A percentile compares a stretch with the other conserved stretches of the same genome.
phyloP scores from a whole-genome alignment of 306 rosid genomes.

The Acmispon strigosus region DNA sequence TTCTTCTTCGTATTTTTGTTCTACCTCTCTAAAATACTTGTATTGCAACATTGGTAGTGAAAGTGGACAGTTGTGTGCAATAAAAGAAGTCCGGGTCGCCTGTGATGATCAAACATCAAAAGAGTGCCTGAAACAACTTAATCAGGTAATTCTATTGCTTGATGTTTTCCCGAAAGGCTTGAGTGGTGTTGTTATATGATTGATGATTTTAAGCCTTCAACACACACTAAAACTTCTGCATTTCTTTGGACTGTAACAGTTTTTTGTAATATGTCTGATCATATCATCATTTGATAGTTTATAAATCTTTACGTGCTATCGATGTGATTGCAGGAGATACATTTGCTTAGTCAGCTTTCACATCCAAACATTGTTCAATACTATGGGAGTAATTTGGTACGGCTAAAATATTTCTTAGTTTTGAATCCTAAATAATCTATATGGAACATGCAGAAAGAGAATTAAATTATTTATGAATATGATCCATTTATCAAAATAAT shows the following conservation, averaged over 20 bases:
- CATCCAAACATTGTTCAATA: constrained; percentile 93
- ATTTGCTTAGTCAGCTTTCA: constrained; percentile 73
- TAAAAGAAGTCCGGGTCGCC: constrained; percentile 86
- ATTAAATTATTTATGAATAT: not conserved
- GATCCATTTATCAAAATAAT: constrained; percentile 5
- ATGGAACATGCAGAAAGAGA: not conserved
- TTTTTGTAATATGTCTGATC: not conserved
- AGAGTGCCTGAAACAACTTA: constrained; percentile 95
- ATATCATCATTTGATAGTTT: not conserved
- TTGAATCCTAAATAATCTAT: not conserved
- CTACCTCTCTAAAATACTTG: constrained; percentile 31
- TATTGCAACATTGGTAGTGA: constrained; percentile 48
- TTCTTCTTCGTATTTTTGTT: constrained; percentile 21
- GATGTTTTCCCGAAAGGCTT: not conserved
- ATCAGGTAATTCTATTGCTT: constrained; percentile 54
- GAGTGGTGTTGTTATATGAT: no score
- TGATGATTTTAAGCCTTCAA: not conserved
- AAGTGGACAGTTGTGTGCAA: constrained; percentile 97
- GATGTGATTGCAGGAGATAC: constrained; percentile 66
- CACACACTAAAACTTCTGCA: not conserved
- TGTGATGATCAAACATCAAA: constrained; percentile 74
- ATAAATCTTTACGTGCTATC: not conserved
- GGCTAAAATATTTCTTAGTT: not conserved
- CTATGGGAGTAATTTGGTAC: constrained; percentile 88
- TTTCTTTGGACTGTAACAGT: not conserved